Conservation (phyloP, 495 filamentous ascomycete genomes). For the Neurospora sp. region DNA sequence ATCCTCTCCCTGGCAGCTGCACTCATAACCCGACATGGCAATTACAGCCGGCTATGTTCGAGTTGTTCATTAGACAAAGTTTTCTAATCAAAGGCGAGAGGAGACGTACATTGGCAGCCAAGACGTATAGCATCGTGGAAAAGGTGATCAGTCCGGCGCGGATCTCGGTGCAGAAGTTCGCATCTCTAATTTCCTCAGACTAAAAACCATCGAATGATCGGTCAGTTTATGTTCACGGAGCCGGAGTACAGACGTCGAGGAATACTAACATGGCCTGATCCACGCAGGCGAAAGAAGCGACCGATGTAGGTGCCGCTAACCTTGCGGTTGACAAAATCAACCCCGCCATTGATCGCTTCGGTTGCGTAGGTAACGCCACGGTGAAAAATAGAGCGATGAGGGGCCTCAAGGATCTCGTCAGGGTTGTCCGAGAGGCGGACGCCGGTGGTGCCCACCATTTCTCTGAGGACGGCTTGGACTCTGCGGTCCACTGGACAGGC, state of each 20-base stretch:
- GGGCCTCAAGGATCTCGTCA: neutral
- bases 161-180: constrained; percentile 65
- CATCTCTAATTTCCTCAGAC: constrained; percentile 45
- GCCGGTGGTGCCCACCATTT: neutral
- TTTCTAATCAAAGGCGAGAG: constrained; percentile 29
- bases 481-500: neutral
- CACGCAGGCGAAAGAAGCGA: constrained; percentile 60
- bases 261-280: constrained; percentile 52
- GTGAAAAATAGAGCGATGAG: neutral
- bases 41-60: constrained; percentile 45
- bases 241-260: neutral
- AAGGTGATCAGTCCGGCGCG: constrained; percentile 77
- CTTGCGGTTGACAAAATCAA: constrained; percentile 1
- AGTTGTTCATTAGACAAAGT: neutral
- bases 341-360: neutral
- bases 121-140: constrained; percentile 78
- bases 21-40: constrained; percentile 49
- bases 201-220: constrained; percentile 20
- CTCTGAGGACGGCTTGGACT: neutral
- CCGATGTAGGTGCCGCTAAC: constrained; percentile 46
- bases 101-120: constrained; percentile 43
- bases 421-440: neutral
- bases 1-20: constrained; percentile 2
- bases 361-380: neutral
- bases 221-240: neutral